These are phyloP conservation scores for Echria macrotheca DNA, from an alignment of 495 filamentous ascomycete genomes.

Conservation along the genomic window DNA sequence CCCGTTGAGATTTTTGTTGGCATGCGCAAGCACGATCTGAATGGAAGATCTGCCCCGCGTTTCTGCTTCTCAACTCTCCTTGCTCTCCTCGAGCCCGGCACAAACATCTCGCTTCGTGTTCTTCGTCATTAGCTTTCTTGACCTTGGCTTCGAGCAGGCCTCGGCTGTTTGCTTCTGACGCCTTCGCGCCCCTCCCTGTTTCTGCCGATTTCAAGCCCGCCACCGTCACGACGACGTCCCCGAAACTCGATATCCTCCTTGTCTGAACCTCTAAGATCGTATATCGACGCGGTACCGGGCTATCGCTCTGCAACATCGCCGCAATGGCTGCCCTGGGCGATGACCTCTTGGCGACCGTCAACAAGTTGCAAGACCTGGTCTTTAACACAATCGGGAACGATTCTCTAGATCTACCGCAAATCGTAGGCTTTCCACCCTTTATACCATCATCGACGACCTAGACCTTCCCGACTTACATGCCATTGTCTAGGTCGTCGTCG, in stretches of 20 bases:
- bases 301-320: conserved; percentile 14
- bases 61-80: not conserved
- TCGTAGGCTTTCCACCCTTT: conserved; percentile 57
- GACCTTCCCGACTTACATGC: not conserved
- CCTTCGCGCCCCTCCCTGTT: not conserved
- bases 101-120: not conserved
- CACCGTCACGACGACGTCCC: not conserved
- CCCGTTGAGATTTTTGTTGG: conserved; percentile 21
- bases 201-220: not conserved
- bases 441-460: not conserved
- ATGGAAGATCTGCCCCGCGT: no score
- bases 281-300: not conserved
- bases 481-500: conserved; percentile 80
- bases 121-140: conserved; percentile 4
- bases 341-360: conserved; percentile 85
- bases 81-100: conserved; percentile 6
- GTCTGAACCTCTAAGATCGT: not conserved
- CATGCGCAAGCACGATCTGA: conserved; percentile 21
- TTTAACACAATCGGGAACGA: conserved; percentile 99
- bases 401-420: conserved; percentile 94
- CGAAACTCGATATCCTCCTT: not conserved
- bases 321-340: conserved; percentile 69
- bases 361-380: conserved; percentile 95
- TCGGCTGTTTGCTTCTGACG: conserved; percentile 10
- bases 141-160: conserved; percentile 2